Base-by-base conservation (phyloP, 495 filamentous ascomycete species). In the Aspergillus wentii region DNA sequence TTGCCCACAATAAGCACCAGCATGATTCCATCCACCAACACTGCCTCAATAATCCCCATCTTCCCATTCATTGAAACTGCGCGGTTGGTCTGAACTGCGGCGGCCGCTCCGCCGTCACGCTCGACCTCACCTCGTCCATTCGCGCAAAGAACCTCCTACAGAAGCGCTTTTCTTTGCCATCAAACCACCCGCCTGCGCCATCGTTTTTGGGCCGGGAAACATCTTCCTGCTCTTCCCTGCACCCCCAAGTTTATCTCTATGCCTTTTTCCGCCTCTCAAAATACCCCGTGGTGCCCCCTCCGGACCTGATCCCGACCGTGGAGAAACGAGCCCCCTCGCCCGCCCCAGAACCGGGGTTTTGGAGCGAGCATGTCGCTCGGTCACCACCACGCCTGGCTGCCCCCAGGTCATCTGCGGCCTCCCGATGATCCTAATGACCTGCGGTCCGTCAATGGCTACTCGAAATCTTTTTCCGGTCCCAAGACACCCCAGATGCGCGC, bases 321-420 rank as follows among this genome's bases (percentile, higher is more conserved):
- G 66, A 72, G 64, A 52, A 62, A 58, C 61, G 61, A 62, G 57
- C 61, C 56, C 51, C 56, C 64, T 68, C 61, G 59, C 59, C 60
- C 64, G 55, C 62, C 66, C 64, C 57, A 65, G 41, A 61, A 55
- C 56, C 58, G 66, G 65, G 66, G 65, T 67, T 57, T 71, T 57
- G 57, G 62, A 66, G 64, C 68, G 66, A 68, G 47, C 57, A 72
- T 72, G 68, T 71, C 68, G 63, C 65, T 67, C 59, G 66, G 66
- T 58, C 65, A 66, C 47, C 52, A 57, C 60, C 56, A 69, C 65
- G 52, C 59, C 61, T 70, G 68, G 66, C 52, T 59, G 33, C 66
- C 66, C 16, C 68, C 66, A 45, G 65, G 65, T 43, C 66, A 68
- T 47, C 61, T 69, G 27, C 66, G 66, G 25, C 65, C 68, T 30